A percentile compares a stretch with the other conserved stretches of the same genome.
These are phyloP conservation scores for Xanthoparmelia taractica DNA, from an alignment of 495 filamentous ascomycete species.

Conservation along the genomic window DNA sequence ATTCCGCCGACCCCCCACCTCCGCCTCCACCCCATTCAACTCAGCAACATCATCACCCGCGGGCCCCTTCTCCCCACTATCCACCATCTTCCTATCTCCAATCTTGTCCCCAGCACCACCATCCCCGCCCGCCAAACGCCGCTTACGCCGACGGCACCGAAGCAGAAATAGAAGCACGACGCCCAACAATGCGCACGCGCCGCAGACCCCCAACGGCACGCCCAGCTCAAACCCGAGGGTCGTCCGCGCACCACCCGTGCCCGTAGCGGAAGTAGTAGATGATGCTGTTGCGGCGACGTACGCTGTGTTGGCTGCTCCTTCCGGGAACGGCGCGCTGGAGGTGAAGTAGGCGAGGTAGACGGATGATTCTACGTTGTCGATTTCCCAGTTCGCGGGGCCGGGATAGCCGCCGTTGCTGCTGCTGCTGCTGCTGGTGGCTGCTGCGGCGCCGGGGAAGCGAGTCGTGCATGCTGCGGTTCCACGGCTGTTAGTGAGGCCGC, in stretches of 20 bases:
- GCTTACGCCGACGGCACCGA: not conserved
- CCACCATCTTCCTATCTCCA: not conserved
- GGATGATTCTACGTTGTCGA: not conserved
- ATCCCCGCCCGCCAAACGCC: not conserved
- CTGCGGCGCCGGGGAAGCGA: not conserved
- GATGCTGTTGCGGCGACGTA: not conserved
- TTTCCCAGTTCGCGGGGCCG: not conserved
- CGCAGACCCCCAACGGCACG: not conserved
- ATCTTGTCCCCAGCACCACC: not conserved
- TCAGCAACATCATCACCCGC: not conserved
- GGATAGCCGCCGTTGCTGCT: too few relatives aligned
- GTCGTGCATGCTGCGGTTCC: not conserved
- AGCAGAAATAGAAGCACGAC: not conserved
- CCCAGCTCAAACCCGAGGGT: not conserved
- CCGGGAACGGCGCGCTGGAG: not conserved
- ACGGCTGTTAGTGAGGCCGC: not conserved
- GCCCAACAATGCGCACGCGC: not conserved
- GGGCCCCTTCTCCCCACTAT: not conserved
- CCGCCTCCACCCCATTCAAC: not conserved
- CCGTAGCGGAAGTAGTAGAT: not conserved
- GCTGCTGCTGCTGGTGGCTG: not conserved
- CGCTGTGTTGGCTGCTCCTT: not conserved
- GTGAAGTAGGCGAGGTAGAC: conserved; percentile 1
- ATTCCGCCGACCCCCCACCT: not conserved
- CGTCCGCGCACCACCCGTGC: not conserved